A percentile compares a stretch with the other conserved stretches of the same genome.
These are phyloP conservation scores for Pugionium cornutum DNA, from an alignment of 345 rosid genomes.

Conservation along the genomic window DNA sequence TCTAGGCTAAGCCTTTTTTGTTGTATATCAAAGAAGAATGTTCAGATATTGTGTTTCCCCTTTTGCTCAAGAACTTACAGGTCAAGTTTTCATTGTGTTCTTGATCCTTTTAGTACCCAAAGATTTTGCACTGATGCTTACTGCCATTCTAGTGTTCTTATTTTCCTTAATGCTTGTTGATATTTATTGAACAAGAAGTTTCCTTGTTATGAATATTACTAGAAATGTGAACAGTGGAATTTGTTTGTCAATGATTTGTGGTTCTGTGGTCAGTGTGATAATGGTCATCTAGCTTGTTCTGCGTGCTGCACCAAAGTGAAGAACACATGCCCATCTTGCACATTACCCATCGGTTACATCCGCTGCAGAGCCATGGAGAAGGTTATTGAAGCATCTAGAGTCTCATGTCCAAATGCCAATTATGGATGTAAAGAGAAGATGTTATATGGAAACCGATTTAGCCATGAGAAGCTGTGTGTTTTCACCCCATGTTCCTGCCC, in stretches of 20 bases:
- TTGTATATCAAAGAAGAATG: neutral
- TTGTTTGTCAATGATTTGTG: neutral
- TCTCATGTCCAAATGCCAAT: constrained; percentile 46
- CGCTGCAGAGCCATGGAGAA: constrained; percentile 66
- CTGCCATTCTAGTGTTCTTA: no score
- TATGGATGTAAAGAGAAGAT: constrained; percentile 49
- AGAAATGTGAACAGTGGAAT: neutral
- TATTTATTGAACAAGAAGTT: neutral
- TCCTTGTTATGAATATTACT: neutral
- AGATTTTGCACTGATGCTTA: neutral
- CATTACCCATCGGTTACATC: constrained; percentile 51
- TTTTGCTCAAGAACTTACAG: neutral
- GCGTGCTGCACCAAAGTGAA: constrained; percentile 52
- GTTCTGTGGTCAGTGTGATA: constrained; percentile 50
- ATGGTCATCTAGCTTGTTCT: constrained; percentile 66
- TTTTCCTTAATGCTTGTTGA: neutral
- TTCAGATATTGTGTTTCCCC: neutral
- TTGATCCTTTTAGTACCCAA: neutral
- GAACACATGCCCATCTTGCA: constrained; percentile 55
- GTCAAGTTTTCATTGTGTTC: no score
- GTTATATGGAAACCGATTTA: constrained; percentile 37
- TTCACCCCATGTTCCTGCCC: constrained; percentile 57
- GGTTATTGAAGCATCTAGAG: constrained; percentile 48
- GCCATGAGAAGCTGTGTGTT: constrained; percentile 50
- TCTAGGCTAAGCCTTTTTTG: neutral